phyloP scores from a whole-genome alignment of 805 yeast genomes.

The Starmerella roubikii region DNA sequence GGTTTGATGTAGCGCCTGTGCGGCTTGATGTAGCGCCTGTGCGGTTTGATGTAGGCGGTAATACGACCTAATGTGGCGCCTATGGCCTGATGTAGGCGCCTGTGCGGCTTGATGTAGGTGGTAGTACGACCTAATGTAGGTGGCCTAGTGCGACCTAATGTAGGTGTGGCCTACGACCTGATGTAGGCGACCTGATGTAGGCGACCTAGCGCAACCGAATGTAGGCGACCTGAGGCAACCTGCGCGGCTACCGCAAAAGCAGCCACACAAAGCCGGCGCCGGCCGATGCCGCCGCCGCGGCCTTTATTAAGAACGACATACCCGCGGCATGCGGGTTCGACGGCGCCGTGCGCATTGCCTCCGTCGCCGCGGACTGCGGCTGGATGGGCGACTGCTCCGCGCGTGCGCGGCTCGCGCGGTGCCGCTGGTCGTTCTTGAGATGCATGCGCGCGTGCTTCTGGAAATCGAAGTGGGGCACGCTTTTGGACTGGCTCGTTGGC shows the following conservation, averaged over 20 bases:
- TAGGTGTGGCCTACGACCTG: no score
- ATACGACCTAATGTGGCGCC: no score
- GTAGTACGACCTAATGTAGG: no score
- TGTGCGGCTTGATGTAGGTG: no score
- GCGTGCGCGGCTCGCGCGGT: conserved; percentile 5
- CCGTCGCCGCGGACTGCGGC: conserved; percentile 7
- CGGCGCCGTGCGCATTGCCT: conserved; percentile 4
- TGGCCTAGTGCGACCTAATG: no score
- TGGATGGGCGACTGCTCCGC: not conserved
- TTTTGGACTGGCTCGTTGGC: conserved; percentile 20
- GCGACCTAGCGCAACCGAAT: no score
- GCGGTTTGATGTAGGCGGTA: no score
- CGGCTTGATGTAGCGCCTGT: no score
- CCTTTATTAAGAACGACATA: conserved; percentile 5
- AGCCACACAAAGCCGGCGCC: conserved; percentile 12
- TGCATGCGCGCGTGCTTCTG: conserved; percentile 26
- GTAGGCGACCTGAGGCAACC: no score
- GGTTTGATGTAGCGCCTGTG: no score
- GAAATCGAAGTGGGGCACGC: conserved; percentile 29
- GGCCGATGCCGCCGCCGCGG: conserved; percentile 11
- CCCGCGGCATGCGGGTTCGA: conserved; percentile 9
- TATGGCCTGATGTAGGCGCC: no score
- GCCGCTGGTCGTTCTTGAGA: conserved; percentile 22
- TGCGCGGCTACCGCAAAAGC: conserved; percentile 7
- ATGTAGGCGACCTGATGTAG: no score